Evolutionary conservation across 2,329 filamentous ascomycete species (phyloP), one percentile per base, ranked within the genome.

Genomic region (Aspergillus neotritici): DNA sequence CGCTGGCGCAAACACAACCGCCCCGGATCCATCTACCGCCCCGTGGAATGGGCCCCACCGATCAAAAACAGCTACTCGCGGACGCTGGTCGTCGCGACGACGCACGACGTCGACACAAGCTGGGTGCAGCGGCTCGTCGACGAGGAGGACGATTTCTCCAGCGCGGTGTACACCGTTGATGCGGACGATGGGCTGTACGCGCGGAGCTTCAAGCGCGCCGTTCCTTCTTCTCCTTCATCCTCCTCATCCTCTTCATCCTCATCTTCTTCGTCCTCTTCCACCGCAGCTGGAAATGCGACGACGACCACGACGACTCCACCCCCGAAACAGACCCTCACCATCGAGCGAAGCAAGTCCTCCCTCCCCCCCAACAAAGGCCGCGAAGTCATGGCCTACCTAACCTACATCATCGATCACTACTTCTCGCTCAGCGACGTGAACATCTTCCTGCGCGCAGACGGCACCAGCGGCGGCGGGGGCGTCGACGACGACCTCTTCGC

Each of bases 361-460:
- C 60, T 72, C 1, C 70, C 71, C 7, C 66, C 64, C 47, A 75
- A 77, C 45, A 74, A 75, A 51, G 75, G 75, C 39, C 68, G 71
- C 49, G 75, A 78, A 55, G 72, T 72, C 7, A 76, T 77, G 66
- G 66, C 62, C 4, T 78, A 78, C 56, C 67, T 78, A n/a, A 72
- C 71, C 29, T 78, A 76, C 56, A 72, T 79, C 40, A 76, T 78
- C 53, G 72, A 78, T 43, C 65, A 76, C 54, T 79, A 78, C 57
- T 56, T 73, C 33, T 56, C 66, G 14, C 69, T 78, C 9, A 66
- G 72, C 9, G 74, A 77, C 52, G 68, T 73, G 5, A 60, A 68
- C 36, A 58, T 77, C 38, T 78, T 78, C 61, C 68, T 73, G 55
- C 75, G 77, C 56, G 65, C 70, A 39, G 66, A 71, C 40, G 65